These are phyloP conservation scores for Pelargonium nanum DNA, from an alignment of 345 rosid species.

Conservation along the genomic window DNA sequence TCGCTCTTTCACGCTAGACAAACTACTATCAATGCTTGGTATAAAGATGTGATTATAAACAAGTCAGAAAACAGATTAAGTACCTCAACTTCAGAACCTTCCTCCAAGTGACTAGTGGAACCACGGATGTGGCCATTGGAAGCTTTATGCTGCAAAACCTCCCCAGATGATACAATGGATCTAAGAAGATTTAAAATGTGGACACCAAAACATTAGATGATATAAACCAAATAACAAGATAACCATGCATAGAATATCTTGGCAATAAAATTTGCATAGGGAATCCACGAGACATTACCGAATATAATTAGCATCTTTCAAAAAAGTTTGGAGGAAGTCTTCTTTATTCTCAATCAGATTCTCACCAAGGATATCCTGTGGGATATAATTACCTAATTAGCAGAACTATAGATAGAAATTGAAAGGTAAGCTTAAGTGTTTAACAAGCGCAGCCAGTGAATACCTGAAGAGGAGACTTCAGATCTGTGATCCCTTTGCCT, in stretches of 20 bases:
- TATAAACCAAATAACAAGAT: too few species aligned
- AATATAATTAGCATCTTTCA: constrained; percentile 42
- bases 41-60: not conserved
- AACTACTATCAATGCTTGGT: not conserved
- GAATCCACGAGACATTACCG: constrained; percentile 31
- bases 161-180: constrained; percentile 52
- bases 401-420: constrained; percentile 4
- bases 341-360: constrained; percentile 71
- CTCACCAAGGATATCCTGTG: constrained; percentile 73
- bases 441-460: not conserved
- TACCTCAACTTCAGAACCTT: constrained; percentile 56
- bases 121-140: constrained; percentile 23
- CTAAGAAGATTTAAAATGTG: constrained; percentile 28
- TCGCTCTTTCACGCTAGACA: too few species aligned
- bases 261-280: not conserved
- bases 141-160: constrained; percentile 33
- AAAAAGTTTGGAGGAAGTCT: constrained; percentile 64
- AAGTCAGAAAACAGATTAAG: constrained; percentile 3
- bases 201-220: constrained; percentile 1
- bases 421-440: not conserved
- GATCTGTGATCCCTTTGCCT: constrained; percentile 81
- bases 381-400: constrained; percentile 10
- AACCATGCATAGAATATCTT: constrained; percentile 1
- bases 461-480: constrained; percentile 81
- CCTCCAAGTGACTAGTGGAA: constrained; percentile 19